Conservation (phyloP, 2,329 filamentous ascomycete species). For the Colletotrichum ledebouriae region DNA sequence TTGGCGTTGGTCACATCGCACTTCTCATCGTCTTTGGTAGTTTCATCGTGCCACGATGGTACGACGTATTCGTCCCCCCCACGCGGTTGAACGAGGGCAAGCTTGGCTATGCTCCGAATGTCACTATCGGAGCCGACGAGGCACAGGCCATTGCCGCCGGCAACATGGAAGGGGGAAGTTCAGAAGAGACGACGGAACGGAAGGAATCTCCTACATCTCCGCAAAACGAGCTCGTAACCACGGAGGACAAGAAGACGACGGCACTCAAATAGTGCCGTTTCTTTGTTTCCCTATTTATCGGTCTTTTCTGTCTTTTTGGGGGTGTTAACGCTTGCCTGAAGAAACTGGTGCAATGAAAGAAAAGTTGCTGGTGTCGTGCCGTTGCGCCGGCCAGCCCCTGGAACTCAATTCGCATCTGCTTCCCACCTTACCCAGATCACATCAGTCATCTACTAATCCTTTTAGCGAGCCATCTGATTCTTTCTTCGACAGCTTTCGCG, state of each 20-base stretch:
- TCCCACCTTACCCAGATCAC: too few species aligned
- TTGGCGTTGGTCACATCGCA: slow-evolving; percentile 61
- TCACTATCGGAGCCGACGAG: slow-evolving; percentile 39
- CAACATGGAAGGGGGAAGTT: slow-evolving; percentile 24
- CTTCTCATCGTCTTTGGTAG: slow-evolving; percentile 62
- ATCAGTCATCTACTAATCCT: too few species aligned
- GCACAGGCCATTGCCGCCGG: slow-evolving; percentile 37
- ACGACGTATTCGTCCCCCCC: slow-evolving; percentile 64
- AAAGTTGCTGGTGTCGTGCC: too few species aligned
- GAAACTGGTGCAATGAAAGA: too few species aligned
- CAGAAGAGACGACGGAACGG: slow-evolving; percentile 6
- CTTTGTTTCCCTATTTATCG: background rate
- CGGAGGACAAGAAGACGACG: slow-evolving; percentile 6
- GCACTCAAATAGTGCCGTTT: background rate
- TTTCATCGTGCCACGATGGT: slow-evolving; percentile 66
- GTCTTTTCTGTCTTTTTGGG: background rate
- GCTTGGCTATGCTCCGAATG: slow-evolving; percentile 44
- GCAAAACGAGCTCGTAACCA: slow-evolving; percentile 13
- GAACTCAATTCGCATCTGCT: too few species aligned
- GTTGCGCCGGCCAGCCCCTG: too few species aligned
- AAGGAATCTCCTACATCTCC: slow-evolving; percentile 26
- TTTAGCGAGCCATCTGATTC: too few species aligned
- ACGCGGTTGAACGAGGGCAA: slow-evolving; percentile 61
- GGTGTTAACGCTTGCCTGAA: too few species aligned
- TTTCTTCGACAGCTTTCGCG: too few species aligned